Evolutionary conservation across 2,329 filamentous ascomycete species (phyloP).

Genomic region (Pleurostoma richardsiae): DNA sequence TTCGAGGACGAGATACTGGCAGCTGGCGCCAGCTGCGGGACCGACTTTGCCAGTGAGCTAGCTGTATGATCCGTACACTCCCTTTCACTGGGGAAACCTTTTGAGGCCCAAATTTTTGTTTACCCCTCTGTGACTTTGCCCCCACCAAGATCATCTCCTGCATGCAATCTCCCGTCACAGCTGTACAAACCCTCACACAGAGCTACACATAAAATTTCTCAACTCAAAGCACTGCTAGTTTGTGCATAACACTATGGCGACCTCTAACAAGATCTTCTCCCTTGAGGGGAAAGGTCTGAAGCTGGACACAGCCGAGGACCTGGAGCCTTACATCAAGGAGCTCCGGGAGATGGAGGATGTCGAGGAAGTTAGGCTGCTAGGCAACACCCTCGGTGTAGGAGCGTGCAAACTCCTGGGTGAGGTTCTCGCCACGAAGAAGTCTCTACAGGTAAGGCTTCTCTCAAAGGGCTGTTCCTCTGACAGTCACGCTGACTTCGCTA

Average conservation of each 20-base stretch:
- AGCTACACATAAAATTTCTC: too few species aligned
- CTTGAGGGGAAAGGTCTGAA: constrained; percentile 90
- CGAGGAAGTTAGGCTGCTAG: constrained; percentile 80
- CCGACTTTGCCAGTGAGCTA: too few species aligned
- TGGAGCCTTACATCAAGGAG: constrained; percentile 75
- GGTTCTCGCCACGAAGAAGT: constrained; percentile 79
- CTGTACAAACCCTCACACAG: too few species aligned
- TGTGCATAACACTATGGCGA: constrained; percentile 37
- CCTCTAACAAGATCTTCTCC: constrained; percentile 68
- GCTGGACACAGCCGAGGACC: constrained; percentile 81
- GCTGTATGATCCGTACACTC: too few species aligned
- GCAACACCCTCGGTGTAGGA: constrained; percentile 88
- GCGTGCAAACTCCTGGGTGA: constrained; percentile 82
- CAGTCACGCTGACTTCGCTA: constrained; percentile 16
- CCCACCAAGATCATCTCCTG: too few species aligned
- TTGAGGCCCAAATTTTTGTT: too few species aligned
- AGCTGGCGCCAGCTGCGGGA: too few species aligned
- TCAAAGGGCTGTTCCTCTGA: neutral
- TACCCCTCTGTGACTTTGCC: too few species aligned
- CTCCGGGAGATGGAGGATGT: constrained; percentile 68
- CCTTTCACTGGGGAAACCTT: too few species aligned
- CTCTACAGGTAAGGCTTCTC: constrained; percentile 55
- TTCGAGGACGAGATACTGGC: too few species aligned
- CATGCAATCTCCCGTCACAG: too few species aligned
- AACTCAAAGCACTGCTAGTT: too few species aligned